Evolutionary conservation across 495 filamentous ascomycete species (phyloP).

Genomic region (Aspergillus nidulans): DNA sequence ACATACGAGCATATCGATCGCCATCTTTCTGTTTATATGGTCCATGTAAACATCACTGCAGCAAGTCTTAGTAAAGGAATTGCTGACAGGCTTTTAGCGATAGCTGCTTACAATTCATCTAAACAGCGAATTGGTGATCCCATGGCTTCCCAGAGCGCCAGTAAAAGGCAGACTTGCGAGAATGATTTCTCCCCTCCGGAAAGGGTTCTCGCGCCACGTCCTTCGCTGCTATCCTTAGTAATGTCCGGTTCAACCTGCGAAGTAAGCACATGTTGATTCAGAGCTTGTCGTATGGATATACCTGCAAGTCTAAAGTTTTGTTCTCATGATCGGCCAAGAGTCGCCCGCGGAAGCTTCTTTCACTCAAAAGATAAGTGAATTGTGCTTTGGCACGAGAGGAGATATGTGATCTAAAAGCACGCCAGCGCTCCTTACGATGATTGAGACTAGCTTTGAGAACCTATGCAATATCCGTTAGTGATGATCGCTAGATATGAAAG

Average conservation of each 20-base stretch:
- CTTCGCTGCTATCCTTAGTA: constrained; percentile 59
- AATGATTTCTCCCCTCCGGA: constrained; percentile 98
- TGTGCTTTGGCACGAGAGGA: constrained; percentile 76
- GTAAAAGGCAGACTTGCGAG: constrained; percentile 87
- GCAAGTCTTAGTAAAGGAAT: constrained; percentile 18
- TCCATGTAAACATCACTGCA: constrained; percentile 96
- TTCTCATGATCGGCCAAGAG: constrained; percentile 70
- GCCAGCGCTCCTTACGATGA: constrained; percentile 71
- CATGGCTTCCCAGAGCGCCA: constrained; percentile 98
- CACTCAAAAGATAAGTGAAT: constrained; percentile 82
- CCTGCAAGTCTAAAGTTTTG: constrained; percentile 71
- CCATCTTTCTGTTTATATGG: constrained; percentile 87
- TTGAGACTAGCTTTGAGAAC: constrained; percentile 61
- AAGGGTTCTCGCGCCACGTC: constrained; percentile 81
- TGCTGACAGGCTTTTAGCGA: background rate
- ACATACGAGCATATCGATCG: constrained; percentile 88
- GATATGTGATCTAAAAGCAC: constrained; percentile 75
- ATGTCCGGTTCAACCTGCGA: constrained; percentile 70
- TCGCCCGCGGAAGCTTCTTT: constrained; percentile 81
- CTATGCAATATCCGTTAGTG: constrained; percentile 22
- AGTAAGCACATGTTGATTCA: background rate
- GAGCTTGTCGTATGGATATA: constrained; percentile 27
- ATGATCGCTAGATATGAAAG: background rate
- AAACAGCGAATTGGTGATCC: constrained; percentile 89
- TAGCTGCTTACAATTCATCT: constrained; percentile 76